Conservation (phyloP, 2,329 filamentous ascomycete genomes). For the Capronia epimyces region DNA sequence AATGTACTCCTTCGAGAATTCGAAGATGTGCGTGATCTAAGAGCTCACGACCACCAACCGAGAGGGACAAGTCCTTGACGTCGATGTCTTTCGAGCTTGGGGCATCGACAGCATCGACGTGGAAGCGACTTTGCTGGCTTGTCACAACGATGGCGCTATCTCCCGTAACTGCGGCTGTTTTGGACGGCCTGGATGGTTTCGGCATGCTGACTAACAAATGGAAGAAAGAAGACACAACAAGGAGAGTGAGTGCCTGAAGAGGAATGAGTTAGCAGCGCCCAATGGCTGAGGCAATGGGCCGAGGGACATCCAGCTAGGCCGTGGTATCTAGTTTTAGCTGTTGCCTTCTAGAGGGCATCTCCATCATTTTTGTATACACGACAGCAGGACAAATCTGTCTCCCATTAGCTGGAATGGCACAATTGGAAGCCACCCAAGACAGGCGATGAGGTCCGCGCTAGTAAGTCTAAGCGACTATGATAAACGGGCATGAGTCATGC, state of each 20-base stretch:
- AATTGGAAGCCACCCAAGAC: no score
- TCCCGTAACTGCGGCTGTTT: slow-evolving; percentile 2
- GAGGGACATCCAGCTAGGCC: neutral
- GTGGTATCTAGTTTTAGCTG: no score
- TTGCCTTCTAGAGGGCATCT: no score
- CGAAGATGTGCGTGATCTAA: slow-evolving; percentile 64
- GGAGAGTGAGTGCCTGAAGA: no score
- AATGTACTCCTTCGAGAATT: slow-evolving; percentile 66
- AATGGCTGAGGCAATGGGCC: no score
- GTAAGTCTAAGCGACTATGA: no score
- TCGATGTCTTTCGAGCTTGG: slow-evolving; percentile 26
- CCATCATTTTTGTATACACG: no score
- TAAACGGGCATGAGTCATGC: no score
- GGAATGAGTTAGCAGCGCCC: no score
- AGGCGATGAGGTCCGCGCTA: no score
- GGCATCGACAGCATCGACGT: slow-evolving; percentile 24
- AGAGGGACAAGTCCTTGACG: slow-evolving; percentile 25
- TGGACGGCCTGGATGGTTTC: slow-evolving; percentile 7
- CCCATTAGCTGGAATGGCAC: no score
- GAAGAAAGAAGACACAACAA: neutral
- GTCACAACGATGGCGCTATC: slow-evolving; percentile 25
- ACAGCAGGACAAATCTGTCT: no score
- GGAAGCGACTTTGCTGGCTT: slow-evolving; percentile 27
- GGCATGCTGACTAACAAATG: slow-evolving; percentile 3
- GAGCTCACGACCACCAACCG: slow-evolving; percentile 49